These are phyloP conservation scores for Amphibolis antarctica DNA, from an alignment of 106 monocot genomes.

Conservation along the genomic window DNA sequence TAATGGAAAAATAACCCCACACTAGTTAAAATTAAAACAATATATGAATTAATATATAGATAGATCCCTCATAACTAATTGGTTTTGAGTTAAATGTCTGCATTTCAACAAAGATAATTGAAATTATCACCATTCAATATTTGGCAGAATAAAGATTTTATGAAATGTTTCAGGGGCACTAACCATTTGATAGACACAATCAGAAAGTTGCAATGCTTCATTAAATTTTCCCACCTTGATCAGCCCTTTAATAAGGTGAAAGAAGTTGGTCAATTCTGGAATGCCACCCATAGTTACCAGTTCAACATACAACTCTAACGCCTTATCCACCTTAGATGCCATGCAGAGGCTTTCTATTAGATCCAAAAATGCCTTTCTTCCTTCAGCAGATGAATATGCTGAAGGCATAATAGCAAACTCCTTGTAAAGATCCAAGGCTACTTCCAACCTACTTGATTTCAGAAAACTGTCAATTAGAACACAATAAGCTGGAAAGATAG, in stretches of 20 bases:
- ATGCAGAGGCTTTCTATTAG: slow-evolving; percentile 71
- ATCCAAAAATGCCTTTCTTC: slow-evolving; percentile 32
- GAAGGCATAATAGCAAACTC: slow-evolving; percentile 35
- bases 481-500: slow-evolving; percentile 59
- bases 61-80: no score
- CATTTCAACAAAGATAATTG: no score
- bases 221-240: slow-evolving; percentile 49
- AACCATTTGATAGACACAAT: slow-evolving; percentile 57
- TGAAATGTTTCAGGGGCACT: background rate
- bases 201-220: slow-evolving; percentile 64
- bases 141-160: background rate
- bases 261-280: slow-evolving; percentile 49
- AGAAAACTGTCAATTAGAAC: slow-evolving; percentile 61
- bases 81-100: no score
- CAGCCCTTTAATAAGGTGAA: slow-evolving; percentile 77
- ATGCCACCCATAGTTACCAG: slow-evolving; percentile 38
- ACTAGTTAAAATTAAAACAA: no score
- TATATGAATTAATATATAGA: no score
- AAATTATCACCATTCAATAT: no score
- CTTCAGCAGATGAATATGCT: slow-evolving; percentile 9
- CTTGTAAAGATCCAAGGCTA: slow-evolving; percentile 58
- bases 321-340: slow-evolving; percentile 53
- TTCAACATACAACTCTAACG: slow-evolving; percentile 65
- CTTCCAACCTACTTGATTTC: slow-evolving; percentile 61
- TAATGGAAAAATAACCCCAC: no score